Percentiles rank a stretch among this genome's conserved stretches.
These are phyloP conservation scores for Podospora sp. DNA, from an alignment of 495 filamentous ascomycete species.

Conservation along the genomic window DNA sequence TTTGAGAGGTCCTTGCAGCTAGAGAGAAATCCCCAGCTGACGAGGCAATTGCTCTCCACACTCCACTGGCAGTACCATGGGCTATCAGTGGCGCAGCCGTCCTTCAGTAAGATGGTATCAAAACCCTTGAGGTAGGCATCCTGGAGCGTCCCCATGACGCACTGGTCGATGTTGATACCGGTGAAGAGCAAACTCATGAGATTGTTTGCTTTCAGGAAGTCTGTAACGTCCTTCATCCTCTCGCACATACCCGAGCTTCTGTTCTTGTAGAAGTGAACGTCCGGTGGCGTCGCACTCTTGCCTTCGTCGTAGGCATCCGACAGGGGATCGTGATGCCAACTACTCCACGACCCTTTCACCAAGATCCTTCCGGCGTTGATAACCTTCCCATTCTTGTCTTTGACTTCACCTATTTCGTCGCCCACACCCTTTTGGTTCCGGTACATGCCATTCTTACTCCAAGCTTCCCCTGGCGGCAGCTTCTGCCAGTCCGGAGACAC, in stretches of 20 bases:
- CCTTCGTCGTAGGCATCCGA: no score
- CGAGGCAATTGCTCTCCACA: background rate
- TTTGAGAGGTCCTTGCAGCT: conserved; percentile 7
- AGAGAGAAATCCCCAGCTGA: conserved; percentile 1
- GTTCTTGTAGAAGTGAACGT: no score
- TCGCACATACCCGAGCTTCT: no score
- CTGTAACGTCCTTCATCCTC: no score
- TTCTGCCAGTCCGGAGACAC: background rate
- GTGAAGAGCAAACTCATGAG: no score
- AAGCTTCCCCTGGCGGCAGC: background rate
- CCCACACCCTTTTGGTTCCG: background rate
- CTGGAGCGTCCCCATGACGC: conserved; percentile 1
- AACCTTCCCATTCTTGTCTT: background rate
- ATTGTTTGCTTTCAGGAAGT: no score
- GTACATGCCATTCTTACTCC: background rate
- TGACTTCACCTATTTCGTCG: background rate
- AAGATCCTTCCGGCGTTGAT: background rate
- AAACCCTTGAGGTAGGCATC: conserved; percentile 7
- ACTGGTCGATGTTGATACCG: no score
- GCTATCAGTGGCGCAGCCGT: background rate
- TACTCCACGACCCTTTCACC: background rate
- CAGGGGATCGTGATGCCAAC: no score
- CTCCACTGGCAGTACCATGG: background rate
- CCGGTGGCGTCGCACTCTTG: no score
- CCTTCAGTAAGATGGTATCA: conserved; percentile 4